Conservation (phyloP, 1,139 yeast species). For the Debaryomyces sp. region DNA sequence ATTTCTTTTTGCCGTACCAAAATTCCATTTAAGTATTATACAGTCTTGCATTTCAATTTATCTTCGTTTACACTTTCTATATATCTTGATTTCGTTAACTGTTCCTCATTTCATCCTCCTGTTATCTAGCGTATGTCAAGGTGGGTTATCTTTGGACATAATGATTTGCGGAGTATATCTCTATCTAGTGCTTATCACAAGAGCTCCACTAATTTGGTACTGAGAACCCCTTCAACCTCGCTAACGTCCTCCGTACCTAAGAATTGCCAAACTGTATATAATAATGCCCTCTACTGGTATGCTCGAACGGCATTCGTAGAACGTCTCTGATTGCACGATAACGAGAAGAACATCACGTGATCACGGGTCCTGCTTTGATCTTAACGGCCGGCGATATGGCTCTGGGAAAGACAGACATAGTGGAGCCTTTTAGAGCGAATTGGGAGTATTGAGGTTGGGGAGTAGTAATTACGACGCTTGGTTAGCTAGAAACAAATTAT, state of each 20-base stretch:
- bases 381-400: neutral
- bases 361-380: no score
- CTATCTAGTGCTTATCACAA: neutral
- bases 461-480: neutral
- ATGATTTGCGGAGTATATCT: neutral
- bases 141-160: neutral
- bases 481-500: neutral
- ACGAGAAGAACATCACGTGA: neutral
- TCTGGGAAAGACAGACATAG: neutral
- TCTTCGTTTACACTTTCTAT: neutral
- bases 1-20: slow-evolving; percentile 5
- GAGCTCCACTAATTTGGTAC: neutral
- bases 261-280: neutral
- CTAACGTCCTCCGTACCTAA: neutral
- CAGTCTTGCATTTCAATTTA: neutral
- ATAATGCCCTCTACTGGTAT: neutral
- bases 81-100: neutral
- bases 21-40: slow-evolving; percentile 3
- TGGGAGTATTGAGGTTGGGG: no score
- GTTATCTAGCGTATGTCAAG: neutral
- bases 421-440: neutral
- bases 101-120: neutral
- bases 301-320: neutral
- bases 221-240: neutral
- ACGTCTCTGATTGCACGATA: neutral